Conservation (phyloP, 2,329 filamentous ascomycete genomes). For the Colletotrichum chrysophilum region DNA sequence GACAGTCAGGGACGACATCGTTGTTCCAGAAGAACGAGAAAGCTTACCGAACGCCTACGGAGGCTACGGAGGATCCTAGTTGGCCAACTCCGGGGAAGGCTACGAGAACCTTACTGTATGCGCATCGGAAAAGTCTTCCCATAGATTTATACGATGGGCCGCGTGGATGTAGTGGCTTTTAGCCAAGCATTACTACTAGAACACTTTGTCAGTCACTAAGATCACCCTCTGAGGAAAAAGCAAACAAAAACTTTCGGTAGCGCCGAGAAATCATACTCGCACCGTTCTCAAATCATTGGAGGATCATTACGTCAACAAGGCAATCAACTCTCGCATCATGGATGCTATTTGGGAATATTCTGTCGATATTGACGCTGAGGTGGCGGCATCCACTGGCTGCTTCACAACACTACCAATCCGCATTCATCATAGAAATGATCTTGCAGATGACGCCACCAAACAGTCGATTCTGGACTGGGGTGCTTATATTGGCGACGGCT, state of each 20-base stretch:
- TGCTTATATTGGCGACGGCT: neutral
- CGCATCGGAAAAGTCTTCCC: neutral
- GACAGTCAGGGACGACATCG: neutral
- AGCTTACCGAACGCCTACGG: neutral
- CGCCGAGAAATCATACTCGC: neutral
- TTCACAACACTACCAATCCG: slow-evolving; percentile 6
- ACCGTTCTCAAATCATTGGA: neutral
- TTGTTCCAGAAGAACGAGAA: neutral
- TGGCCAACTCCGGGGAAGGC: neutral
- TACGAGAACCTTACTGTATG: neutral
- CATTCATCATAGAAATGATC: neutral
- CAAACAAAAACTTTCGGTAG: neutral
- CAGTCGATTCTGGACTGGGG: neutral
- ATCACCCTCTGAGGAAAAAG: neutral
- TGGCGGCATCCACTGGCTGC: neutral
- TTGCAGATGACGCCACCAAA: slow-evolving; percentile 2
- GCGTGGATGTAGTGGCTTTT: neutral
- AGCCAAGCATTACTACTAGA: neutral
- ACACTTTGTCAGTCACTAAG: neutral
- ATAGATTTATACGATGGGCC: neutral
- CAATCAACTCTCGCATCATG: neutral
- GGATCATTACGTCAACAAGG: neutral
- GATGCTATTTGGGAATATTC: neutral
- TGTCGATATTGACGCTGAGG: neutral
- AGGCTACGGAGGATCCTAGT: neutral